Conservation (phyloP, 2,329 filamentous ascomycete genomes). For the Talaromyces atroroseus region DNA sequence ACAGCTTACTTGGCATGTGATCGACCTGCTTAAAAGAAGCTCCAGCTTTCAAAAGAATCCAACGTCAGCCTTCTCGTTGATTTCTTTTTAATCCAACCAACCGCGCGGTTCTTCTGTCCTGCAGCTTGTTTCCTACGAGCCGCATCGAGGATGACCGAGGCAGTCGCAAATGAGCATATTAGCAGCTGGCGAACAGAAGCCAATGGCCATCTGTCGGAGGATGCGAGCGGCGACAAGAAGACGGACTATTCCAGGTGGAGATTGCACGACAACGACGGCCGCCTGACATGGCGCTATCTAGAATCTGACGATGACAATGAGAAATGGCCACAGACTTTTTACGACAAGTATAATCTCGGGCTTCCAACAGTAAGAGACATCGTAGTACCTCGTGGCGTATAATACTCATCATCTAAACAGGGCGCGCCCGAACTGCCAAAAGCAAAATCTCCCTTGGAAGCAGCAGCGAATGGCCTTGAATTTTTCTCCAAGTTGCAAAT, state of each 20-base stretch:
- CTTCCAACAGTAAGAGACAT: conserved; percentile 61
- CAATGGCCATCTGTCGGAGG: conserved; percentile 30
- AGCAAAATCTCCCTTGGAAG: conserved; percentile 67
- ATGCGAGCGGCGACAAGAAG: conserved; percentile 40
- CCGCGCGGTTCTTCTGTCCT: not conserved
- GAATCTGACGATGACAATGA: conserved; percentile 63
- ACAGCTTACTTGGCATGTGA: not conserved
- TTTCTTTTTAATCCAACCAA: not conserved
- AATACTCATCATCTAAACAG: conserved; percentile 41
- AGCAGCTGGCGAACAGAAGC: conserved; percentile 30
- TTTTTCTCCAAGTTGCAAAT: conserved; percentile 91
- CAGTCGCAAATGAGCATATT: conserved; percentile 19
- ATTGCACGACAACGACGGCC: conserved; percentile 71
- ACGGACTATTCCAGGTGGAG: conserved; percentile 84
- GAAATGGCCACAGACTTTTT: conserved; percentile 76
- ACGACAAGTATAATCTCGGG: conserved; percentile 86
- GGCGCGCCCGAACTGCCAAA: conserved; percentile 65
- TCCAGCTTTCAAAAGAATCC: not conserved
- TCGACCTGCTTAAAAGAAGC: not conserved
- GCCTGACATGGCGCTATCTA: conserved; percentile 93
- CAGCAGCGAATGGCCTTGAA: conserved; percentile 73
- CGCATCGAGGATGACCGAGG: conserved; percentile 4
- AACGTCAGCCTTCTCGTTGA: too few relatives aligned
- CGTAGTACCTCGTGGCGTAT: not conserved
- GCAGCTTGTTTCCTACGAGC: not conserved